Evolutionary conservation across 2,329 filamentous ascomycete genomes (phyloP), one percentile per base, ranked within the genome.

Genomic region (Arthroderma uncinatum): DNA sequence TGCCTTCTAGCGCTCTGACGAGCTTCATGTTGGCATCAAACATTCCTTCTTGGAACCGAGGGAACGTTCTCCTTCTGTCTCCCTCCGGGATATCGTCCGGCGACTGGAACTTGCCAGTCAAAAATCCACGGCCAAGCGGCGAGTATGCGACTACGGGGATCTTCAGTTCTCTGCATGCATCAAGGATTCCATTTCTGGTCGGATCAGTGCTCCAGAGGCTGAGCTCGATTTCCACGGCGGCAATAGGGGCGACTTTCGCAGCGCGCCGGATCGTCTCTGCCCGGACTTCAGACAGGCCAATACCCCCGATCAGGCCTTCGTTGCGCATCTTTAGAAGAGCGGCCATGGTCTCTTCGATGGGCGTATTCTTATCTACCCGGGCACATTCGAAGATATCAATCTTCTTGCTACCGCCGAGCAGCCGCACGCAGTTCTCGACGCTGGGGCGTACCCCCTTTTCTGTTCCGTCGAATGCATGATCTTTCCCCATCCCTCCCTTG

Each of bases 71-170:
- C 14, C 77, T 73, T 55, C 77, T 62, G 58, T 80, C 78, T 42
- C 70, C 73, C 44, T 75, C 69, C 0, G 74, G 74, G 40, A 81
- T 69, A 58, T 81, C 78, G 3, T 73, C 64, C 1, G 66, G 50
- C 8, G 67, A 75, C 57, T 70, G 76, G 64, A 80, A 71, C 50
- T 76, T 66, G 7, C 78, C 78, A 0, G 78, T 75, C 55, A 82
- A 63, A 60, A 82, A 79, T 0, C 82, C 82, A 6, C 78, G 72
- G 21, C 80, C 78, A 1, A 85, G 73, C 1, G 82, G 82, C 52
- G 78, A 80, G 71, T 84, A 84, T 1, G 78, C 78, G 8, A 82
- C 68, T 44, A 84, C 71, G 0, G 81, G 80, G 54, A 84, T 83
- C 28, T 73, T 71, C 1, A 82, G 70, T 65, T 82, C 77, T 1